phyloP scores from a whole-genome alignment of 495 filamentous ascomycete species.

The Bombardia bombarda region DNA sequence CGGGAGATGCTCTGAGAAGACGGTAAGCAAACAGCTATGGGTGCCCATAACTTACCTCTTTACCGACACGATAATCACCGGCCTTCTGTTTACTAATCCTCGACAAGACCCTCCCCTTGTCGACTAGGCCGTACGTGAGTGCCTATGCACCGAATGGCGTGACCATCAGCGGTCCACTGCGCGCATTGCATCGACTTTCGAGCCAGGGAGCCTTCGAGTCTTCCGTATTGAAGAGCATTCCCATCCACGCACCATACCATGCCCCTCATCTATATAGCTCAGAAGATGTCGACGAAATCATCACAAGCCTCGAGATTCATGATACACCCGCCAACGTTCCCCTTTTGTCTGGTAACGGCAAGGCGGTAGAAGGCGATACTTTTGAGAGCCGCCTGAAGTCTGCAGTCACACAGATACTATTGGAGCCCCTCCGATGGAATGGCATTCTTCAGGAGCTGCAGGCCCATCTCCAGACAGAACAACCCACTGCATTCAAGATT shows the following conservation, averaged over 20 bases:
- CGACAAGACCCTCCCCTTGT: neutral
- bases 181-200: neutral
- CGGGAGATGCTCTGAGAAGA: neutral
- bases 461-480: neutral
- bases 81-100: too few relatives aligned
- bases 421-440: neutral
- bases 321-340: neutral
- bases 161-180: slow-evolving; percentile 6
- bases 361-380: slow-evolving; percentile 15
- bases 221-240: slow-evolving; percentile 52
- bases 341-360: neutral
- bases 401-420: neutral
- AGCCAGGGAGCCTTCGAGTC: slow-evolving; percentile 45
- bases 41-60: too few relatives aligned
- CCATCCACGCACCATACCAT: slow-evolving; percentile 69
- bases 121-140: slow-evolving; percentile 21
- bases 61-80: too few relatives aligned
- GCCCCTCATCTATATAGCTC: slow-evolving; percentile 56
- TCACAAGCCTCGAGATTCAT: slow-evolving; percentile 30
- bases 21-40: too few relatives aligned
- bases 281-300: slow-evolving; percentile 48
- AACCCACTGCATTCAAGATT: neutral
- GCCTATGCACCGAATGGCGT: slow-evolving; percentile 56
- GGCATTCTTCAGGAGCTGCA: neutral
- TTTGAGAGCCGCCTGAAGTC: neutral